A percentile compares a stretch with the other conserved stretches of the same genome.
These are phyloP conservation scores for Scedosporium boydii DNA, from an alignment of 2,329 filamentous ascomycete genomes.

Conservation along the genomic window DNA sequence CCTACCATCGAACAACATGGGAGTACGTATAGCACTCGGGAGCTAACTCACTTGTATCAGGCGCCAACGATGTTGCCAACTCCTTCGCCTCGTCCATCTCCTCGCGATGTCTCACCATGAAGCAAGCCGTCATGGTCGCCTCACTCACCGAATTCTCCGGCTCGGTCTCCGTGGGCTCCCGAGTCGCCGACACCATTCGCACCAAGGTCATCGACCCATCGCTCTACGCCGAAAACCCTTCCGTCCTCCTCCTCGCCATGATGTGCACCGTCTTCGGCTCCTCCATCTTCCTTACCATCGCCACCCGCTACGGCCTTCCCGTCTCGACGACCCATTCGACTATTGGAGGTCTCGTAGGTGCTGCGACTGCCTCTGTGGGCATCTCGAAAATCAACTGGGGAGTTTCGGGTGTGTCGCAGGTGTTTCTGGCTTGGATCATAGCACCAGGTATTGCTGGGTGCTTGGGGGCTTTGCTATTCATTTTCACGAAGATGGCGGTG, in stretches of 20 bases:
- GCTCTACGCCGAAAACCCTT: conserved; percentile 31
- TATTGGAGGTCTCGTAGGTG: conserved; percentile 30
- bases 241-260: conserved; percentile 43
- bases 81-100: conserved; percentile 37
- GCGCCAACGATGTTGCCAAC: conserved; percentile 41
- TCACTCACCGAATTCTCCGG: conserved; percentile 34
- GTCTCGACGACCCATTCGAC: conserved; percentile 46
- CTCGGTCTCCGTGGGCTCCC: conserved; percentile 26
- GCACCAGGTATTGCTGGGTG: conserved; percentile 24
- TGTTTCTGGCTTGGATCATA: conserved; percentile 28
- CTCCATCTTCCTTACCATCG: conserved; percentile 41
- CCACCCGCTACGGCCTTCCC: conserved; percentile 40
- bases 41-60: conserved; percentile 14
- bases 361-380: conserved; percentile 25
- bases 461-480: conserved; percentile 22
- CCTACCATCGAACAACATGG: too few relatives aligned
- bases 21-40: too few relatives aligned
- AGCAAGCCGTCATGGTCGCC: conserved; percentile 34
- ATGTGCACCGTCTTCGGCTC: conserved; percentile 42
- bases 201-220: conserved; percentile 34
- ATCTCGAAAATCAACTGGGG: conserved; percentile 26
- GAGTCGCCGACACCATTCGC: conserved; percentile 34
- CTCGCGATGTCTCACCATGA: conserved; percentile 34
- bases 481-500: conserved; percentile 23
- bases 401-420: conserved; percentile 25